Base-by-base conservation (phyloP, 345 rosid species). In the Kernera saxatilis region DNA sequence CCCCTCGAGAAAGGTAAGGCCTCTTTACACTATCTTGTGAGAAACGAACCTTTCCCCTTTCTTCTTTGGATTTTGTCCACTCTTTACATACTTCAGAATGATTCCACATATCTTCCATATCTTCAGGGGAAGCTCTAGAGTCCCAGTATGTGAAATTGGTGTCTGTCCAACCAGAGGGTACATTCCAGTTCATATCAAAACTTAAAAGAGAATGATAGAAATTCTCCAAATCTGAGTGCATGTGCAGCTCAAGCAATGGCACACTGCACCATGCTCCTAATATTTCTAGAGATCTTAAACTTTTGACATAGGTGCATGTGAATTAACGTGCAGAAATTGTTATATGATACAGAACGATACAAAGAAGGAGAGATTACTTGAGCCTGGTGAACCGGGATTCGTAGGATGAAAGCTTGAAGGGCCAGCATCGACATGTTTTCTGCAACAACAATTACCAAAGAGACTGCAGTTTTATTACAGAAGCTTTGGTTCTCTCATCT, bases 31-130 rank as follows among this genome's bases (percentile, higher is more conserved):
- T 55, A 66, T 89, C 94, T 72, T 67, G 81, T 46, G 98, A 83
- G 82, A 93, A 88, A 41, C 87, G 92, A 74, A 93, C 96, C 62
- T 83, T 80, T 58, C 95, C 98, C 36, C 66, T 60, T 69, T 55
- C 85, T 79, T 89, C 91, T 79, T 84, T 81, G 27, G 94, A 87
- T 73, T 82, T 87, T 29, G 76, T 78, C 98, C 98, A 93, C 64
- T 91, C 97, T 75, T 82, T 88, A 71, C 70, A 48, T 57, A 93
- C 84, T 21, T 81, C 91, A 48, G 83, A 78, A 77, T 82, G 80
- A 78, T 39, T 84, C 97, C 96, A 89, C 98, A 93, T 79, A 72
- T 85, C 78, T 76, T 76, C 85, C 96, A 93, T 86, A 69, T 93
- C 98, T 80, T 91, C 96, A 25, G 88, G 81, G 54, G 96, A 85